phyloP scores from a whole-genome alignment of 495 filamentous ascomycete genomes.

The Penicillium soppii region DNA sequence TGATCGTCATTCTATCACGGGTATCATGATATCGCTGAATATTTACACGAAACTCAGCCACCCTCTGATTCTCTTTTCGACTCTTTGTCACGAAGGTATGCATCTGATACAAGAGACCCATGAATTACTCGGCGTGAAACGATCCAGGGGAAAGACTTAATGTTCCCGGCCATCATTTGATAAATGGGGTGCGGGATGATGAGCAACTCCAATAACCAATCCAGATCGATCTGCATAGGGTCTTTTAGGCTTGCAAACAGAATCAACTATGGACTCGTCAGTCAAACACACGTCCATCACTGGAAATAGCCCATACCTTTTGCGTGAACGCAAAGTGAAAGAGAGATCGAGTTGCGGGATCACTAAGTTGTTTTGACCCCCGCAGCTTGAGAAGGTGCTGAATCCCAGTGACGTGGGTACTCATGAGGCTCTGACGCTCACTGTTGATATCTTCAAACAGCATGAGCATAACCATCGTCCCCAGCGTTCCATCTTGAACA shows the following conservation, averaged over 20 bases:
- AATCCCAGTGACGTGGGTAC: slow-evolving; percentile 16
- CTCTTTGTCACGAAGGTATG: no score
- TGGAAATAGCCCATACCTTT: slow-evolving; percentile 2
- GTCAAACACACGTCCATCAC: background rate
- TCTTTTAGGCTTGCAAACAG: slow-evolving; percentile 13
- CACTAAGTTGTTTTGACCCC: slow-evolving; percentile 3
- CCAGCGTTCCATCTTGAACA: slow-evolving; percentile 12
- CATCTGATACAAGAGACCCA: no score
- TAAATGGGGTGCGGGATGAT: slow-evolving; percentile 12
- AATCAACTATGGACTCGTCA: slow-evolving; percentile 10
- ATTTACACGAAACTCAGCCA: no score
- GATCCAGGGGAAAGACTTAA: slow-evolving; percentile 3
- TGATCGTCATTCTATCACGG: no score
- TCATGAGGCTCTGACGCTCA: slow-evolving; percentile 12
- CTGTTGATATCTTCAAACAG: slow-evolving; percentile 17
- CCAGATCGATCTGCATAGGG: slow-evolving; percentile 10
- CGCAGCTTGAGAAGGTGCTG: slow-evolving; percentile 12
- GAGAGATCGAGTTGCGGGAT: slow-evolving; percentile 12
- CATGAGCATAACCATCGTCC: slow-evolving; percentile 12
- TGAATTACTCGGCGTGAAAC: no score
- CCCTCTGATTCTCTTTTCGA: no score
- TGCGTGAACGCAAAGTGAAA: slow-evolving; percentile 22
- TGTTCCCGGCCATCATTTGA: slow-evolving; percentile 11
- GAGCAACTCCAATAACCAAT: slow-evolving; percentile 12
- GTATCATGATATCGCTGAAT: no score